These are phyloP conservation scores for Verbascum thapsus DNA, from an alignment of 257 asterid species.

Conservation along the genomic window DNA sequence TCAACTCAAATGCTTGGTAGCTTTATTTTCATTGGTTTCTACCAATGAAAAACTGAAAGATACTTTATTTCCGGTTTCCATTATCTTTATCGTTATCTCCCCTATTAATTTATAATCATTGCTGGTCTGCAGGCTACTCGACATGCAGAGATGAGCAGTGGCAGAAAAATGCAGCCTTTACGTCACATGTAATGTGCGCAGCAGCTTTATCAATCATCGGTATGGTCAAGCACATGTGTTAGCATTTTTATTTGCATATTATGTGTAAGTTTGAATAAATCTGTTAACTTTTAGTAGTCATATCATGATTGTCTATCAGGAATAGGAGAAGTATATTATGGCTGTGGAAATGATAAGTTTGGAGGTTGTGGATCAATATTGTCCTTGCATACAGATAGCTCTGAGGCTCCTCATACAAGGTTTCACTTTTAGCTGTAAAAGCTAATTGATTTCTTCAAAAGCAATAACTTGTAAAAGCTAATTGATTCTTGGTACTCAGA, in stretches of 20 bases:
- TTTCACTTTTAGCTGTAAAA: conserved; percentile 35
- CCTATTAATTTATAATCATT: conserved; percentile 4
- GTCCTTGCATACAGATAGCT: conserved; percentile 57
- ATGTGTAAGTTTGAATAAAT: conserved; percentile 21
- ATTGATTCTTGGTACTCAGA: too few species aligned
- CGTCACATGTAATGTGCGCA: conserved; percentile 96
- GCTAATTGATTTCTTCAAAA: too few species aligned
- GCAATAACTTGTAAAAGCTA: too few species aligned
- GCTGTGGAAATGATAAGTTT: conserved; percentile 90
- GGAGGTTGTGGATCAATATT: conserved; percentile 97
- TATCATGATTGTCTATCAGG: conserved; percentile 43
- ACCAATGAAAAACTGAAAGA: too few species aligned
- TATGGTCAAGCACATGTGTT: conserved; percentile 33
- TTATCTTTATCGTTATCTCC: too few species aligned
- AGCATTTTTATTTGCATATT: conserved; percentile 21
- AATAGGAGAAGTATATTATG: conserved; percentile 68
- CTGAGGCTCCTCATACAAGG: conserved; percentile 49
- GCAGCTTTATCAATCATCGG: conserved; percentile 81
- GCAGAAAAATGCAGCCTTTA: conserved; percentile 66
- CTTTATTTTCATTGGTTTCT: too few species aligned
- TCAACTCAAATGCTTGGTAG: too few species aligned
- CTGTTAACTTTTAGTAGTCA: conserved; percentile 21
- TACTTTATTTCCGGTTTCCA: too few species aligned
- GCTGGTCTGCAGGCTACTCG: conserved; percentile 65
- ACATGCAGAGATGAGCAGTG: conserved; percentile 93